phyloP scores from a whole-genome alignment of 768 basidiomycete species.

The Termitomyces heimii region DNA sequence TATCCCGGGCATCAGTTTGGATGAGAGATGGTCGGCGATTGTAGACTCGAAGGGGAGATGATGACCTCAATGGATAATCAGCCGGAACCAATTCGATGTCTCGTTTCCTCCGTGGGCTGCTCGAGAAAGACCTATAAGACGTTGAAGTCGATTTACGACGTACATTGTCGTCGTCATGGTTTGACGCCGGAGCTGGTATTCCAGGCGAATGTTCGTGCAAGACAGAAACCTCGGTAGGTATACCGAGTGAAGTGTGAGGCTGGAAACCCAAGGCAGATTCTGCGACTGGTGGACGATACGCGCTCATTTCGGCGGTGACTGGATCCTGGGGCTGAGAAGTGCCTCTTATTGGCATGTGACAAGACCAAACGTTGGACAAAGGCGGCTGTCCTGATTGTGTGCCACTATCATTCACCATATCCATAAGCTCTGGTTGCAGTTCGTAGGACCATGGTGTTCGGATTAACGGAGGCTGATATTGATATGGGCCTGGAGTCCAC shows the following conservation, averaged over 20 bases:
- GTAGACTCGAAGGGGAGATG: background rate
- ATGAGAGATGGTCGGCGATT: background rate
- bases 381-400: background rate
- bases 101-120: background rate
- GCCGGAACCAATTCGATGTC: background rate
- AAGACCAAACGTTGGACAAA: background rate
- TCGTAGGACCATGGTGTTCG: background rate
- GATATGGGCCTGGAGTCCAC: background rate
- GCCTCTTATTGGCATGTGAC: background rate
- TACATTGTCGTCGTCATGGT: background rate
- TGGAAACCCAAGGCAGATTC: background rate
- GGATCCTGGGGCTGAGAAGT: background rate
- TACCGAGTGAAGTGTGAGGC: background rate
- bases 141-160: slow-evolving; percentile 1
- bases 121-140: background rate
- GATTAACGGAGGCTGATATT: background rate
- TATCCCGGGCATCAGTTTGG: background rate
- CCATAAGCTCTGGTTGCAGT: background rate
- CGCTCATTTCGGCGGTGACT: background rate
- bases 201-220: background rate
- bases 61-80: background rate
- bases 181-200: background rate
- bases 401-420: background rate
- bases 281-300: too few relatives aligned
- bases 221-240: background rate